phyloP scores from a whole-genome alignment of 495 filamentous ascomycete species.

The Hypomontagnella monticulosa region DNA sequence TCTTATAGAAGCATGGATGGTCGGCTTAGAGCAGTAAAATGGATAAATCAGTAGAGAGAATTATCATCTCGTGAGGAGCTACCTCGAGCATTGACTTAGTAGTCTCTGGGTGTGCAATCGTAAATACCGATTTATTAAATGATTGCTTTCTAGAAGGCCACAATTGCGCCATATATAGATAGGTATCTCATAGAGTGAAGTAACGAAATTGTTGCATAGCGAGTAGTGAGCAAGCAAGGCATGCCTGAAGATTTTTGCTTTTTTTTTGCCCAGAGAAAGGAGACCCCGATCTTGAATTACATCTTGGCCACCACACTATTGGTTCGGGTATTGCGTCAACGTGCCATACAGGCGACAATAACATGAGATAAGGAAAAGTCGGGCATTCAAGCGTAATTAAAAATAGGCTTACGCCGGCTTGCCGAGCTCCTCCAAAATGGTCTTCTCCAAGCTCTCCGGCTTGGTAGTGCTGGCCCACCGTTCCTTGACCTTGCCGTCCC shows the following conservation, averaged over 20 bases:
- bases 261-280: not conserved
- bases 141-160: too few species aligned
- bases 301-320: constrained; percentile 42
- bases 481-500: constrained; percentile 81
- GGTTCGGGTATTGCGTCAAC: constrained; percentile 37
- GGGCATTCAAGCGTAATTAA: constrained; percentile 5
- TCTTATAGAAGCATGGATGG: too few species aligned
- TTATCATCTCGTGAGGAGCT: too few species aligned
- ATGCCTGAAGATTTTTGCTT: too few species aligned
- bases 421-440: constrained; percentile 72
- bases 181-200: too few species aligned
- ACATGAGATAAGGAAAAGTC: not conserved
- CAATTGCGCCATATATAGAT: too few species aligned
- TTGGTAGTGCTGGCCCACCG: constrained; percentile 88
- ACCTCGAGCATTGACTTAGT: too few species aligned
- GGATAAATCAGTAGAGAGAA: too few species aligned
- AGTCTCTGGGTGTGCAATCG: too few species aligned
- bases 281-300: constrained; percentile 19
- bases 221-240: not conserved
- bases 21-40: too few species aligned
- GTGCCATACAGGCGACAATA: constrained; percentile 23
- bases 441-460: constrained; percentile 78
- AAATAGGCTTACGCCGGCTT: constrained; percentile 44
- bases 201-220: too few species aligned
- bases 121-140: too few species aligned